Evolutionary conservation across 176 grass and related monocot genomes (phyloP), one percentile per base, ranked within the genome.

Genomic region (Aegilops bicornis): DNA sequence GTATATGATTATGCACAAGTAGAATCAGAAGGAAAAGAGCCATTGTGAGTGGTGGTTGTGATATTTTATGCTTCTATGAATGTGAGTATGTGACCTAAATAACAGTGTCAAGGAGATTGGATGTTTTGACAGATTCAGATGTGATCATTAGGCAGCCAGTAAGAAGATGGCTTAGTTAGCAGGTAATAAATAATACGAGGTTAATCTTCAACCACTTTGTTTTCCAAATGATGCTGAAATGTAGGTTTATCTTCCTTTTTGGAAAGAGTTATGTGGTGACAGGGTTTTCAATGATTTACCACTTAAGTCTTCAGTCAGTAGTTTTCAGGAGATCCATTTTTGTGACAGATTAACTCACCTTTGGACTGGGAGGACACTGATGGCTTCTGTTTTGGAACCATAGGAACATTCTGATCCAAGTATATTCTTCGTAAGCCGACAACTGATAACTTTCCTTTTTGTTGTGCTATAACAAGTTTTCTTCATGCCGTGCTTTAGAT

Each of bases 191-290:
- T 75, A 74, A 27, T 75, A 75, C 47, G 1, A 52, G 62, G 4
- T 37, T 31, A 27, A 23, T 76, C 11, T 54, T 20, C n/a, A 58
- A 76, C 2, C 30, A 15, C 10, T 77, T 40, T 81, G 59, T 73
- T 66, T 82, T 36, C 30, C 48, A 68, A 45, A 47, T 59, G 63
- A 77, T 11, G 33, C 12, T 60, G 13, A 77, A 88, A 69, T 82
- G 30, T 76, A 68, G 60, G 43, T 74, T 76, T 68, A 15, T 16
- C 7, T 76, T 75, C 45, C 42, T 47, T 10, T 2, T 37, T 22
- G 64, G 27, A 43, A 15, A 7, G 23, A 80, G 19, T 32, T 17
- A 2, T 58, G 9, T 79, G 13, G 23, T 50, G 14, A 62, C 20
- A 82, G 30, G 25, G 58, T 37, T 22, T 71, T 82, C 60, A 35